A percentile compares a stretch with the other conserved stretches of the same genome.
Evolutionary conservation across 495 filamentous ascomycete genomes (phyloP).

Genomic region (Coniosporium apollinis): DNA sequence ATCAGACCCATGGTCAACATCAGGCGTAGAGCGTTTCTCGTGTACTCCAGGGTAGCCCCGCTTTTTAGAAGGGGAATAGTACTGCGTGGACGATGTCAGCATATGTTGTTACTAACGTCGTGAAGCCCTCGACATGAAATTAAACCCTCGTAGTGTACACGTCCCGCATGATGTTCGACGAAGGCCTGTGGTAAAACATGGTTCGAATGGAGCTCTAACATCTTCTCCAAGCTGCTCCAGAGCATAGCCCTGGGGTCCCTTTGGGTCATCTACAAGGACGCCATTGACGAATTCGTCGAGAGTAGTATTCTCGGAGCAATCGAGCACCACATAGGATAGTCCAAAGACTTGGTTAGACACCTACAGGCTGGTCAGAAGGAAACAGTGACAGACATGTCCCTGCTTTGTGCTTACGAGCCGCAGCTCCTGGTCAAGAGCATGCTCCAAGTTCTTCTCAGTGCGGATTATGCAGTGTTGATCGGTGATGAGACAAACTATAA

Average conservation of each 20-base stretch:
- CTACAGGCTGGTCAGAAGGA: slow-evolving; percentile 20
- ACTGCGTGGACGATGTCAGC: neutral
- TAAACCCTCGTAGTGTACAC: neutral
- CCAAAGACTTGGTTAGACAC: slow-evolving; percentile 54
- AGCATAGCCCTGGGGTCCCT: neutral
- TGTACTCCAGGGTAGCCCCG: slow-evolving; percentile 5
- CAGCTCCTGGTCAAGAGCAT: slow-evolving; percentile 54
- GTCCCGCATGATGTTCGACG: neutral
- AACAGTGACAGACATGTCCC: neutral
- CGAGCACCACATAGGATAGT: slow-evolving; percentile 45
- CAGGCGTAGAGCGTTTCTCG: slow-evolving; percentile 19
- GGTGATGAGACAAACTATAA: slow-evolving; percentile 60
- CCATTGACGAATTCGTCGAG: slow-evolving; percentile 63
- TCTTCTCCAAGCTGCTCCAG: neutral
- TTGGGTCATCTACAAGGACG: slow-evolving; percentile 35
- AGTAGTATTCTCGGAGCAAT: slow-evolving; percentile 53
- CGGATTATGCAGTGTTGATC: slow-evolving; percentile 80
- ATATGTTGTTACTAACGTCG: neutral
- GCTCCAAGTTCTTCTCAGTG: slow-evolving; percentile 41
- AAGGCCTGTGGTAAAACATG: neutral
- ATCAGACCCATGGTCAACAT: slow-evolving; percentile 35
- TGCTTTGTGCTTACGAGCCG: slow-evolving; percentile 36
- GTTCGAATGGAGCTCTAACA: neutral
- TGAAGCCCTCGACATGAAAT: neutral
- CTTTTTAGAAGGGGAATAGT: neutral